phyloP scores from a whole-genome alignment of 768 basidiomycete genomes.

The Trametes cinnabarina region DNA sequence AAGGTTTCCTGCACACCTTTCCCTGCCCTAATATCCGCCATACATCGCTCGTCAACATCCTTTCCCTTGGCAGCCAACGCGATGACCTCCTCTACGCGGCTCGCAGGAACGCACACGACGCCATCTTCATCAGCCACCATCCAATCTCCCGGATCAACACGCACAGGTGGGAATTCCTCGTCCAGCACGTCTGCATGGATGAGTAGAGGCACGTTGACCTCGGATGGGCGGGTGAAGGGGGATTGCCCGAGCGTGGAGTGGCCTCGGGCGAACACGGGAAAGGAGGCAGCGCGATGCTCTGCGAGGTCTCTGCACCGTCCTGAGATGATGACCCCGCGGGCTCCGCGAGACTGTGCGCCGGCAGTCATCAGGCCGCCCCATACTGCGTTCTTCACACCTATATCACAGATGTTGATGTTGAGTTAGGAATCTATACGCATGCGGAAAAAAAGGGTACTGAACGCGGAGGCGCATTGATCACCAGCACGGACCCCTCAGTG shows the following conservation, averaged over 20 bases:
- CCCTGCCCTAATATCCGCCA: slow-evolving; percentile 73
- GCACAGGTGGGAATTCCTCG: slow-evolving; percentile 49
- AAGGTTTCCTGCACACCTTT: slow-evolving; percentile 77
- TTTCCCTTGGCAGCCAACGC: slow-evolving; percentile 56
- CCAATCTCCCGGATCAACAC: slow-evolving; percentile 73
- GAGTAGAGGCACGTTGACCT: slow-evolving; percentile 63
- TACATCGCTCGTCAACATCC: slow-evolving; percentile 67
- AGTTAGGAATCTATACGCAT: too few species aligned
- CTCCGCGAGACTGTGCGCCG: slow-evolving; percentile 70
- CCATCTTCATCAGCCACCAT: slow-evolving; percentile 88
- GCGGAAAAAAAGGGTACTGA: slow-evolving; percentile 29
- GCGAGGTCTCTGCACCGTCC: slow-evolving; percentile 82
- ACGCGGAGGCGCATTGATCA: slow-evolving; percentile 77
- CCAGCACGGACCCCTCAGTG: slow-evolving; percentile 59
- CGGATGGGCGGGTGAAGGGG: slow-evolving; percentile 78
- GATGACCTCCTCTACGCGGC: slow-evolving; percentile 52
- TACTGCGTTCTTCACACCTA: slow-evolving; percentile 75
- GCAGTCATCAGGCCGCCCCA: slow-evolving; percentile 95
- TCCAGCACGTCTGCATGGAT: slow-evolving; percentile 37
- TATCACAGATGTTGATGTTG: too few species aligned
- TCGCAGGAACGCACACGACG: slow-evolving; percentile 74
- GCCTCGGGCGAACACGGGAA: slow-evolving; percentile 81
- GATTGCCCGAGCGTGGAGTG: slow-evolving; percentile 85
- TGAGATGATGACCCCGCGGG: slow-evolving; percentile 75
- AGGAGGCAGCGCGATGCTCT: slow-evolving; percentile 66